phyloP scores from a whole-genome alignment of 2,329 filamentous ascomycete species.

The Nothophoma quercina region DNA sequence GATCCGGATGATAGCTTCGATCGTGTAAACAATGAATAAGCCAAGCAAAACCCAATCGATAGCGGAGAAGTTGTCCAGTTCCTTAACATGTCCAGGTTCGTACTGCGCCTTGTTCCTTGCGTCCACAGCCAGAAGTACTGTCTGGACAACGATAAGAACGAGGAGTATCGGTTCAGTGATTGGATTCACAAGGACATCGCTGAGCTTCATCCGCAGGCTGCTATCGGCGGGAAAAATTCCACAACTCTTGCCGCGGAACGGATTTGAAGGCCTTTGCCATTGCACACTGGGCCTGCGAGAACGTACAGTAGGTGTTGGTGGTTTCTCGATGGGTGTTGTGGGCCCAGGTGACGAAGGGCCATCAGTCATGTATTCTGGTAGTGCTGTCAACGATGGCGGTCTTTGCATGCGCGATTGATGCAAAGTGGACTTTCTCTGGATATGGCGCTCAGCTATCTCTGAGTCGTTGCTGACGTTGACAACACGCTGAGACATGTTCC shows the following conservation, averaged over 20 bases:
- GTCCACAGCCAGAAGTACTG: slow-evolving; percentile 86
- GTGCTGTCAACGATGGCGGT: slow-evolving; percentile 59
- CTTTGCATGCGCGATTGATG: slow-evolving; percentile 61
- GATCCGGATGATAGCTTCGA: slow-evolving; percentile 82
- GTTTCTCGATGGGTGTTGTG: slow-evolving; percentile 48
- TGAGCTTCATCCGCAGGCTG: slow-evolving; percentile 74
- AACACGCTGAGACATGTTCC: slow-evolving; percentile 92
- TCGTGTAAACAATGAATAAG: slow-evolving; percentile 87
- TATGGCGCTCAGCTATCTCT: slow-evolving; percentile 77
- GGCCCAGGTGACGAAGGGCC: slow-evolving; percentile 42
- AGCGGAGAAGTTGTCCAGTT: slow-evolving; percentile 69
- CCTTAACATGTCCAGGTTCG: slow-evolving; percentile 57
- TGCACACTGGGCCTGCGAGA: slow-evolving; percentile 48
- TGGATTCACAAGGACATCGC: slow-evolving; percentile 85
- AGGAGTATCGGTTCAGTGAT: slow-evolving; percentile 87
- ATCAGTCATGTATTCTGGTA: slow-evolving; percentile 60
- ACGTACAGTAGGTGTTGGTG: slow-evolving; percentile 40
- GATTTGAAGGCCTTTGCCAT: slow-evolving; percentile 66
- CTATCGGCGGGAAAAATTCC: slow-evolving; percentile 85
- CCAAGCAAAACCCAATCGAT: slow-evolving; percentile 83
- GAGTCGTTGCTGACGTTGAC: slow-evolving; percentile 96
- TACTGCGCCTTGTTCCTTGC: slow-evolving; percentile 74
- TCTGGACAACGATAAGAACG: slow-evolving; percentile 85
- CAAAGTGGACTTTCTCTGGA: slow-evolving; percentile 68
- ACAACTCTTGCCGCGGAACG: slow-evolving; percentile 83